These are phyloP conservation scores for Boehmeria nivea DNA, from an alignment of 306 rosid genomes.

Conservation along the genomic window DNA sequence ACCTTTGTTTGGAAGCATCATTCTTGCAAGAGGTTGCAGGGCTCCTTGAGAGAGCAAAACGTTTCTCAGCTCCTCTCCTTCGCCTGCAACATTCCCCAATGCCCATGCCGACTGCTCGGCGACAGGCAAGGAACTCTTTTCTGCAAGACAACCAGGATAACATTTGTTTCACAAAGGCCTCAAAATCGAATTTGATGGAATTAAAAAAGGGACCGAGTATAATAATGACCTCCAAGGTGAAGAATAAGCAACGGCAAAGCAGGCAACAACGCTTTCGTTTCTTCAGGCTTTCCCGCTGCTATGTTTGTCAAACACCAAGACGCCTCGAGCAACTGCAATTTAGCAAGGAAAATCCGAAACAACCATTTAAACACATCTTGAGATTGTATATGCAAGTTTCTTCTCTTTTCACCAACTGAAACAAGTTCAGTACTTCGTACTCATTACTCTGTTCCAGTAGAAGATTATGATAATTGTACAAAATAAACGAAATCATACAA, in stretches of 20 bases:
- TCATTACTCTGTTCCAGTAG: too few relatives aligned
- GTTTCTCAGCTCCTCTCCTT: constrained; percentile 82
- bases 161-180: too few relatives aligned
- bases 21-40: constrained; percentile 83
- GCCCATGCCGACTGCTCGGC: constrained; percentile 99
- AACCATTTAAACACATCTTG: too few relatives aligned
- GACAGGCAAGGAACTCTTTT: constrained; percentile 78
- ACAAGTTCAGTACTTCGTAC: not conserved
- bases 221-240: constrained; percentile 85
- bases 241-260: constrained; percentile 87
- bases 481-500: not conserved
- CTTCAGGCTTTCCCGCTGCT: constrained; percentile 95
- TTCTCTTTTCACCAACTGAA: not conserved
- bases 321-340: constrained; percentile 88
- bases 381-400: too few relatives aligned
- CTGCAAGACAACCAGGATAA: constrained; percentile 35
- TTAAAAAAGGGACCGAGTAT: constrained; percentile 17
- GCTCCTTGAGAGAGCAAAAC: constrained; percentile 83
- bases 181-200: not conserved
- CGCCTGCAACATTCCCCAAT: constrained; percentile 94
- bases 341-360: constrained; percentile 29
- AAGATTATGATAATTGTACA: too few relatives aligned
- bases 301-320: constrained; percentile 98
- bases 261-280: constrained; percentile 85
- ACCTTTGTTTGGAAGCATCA: constrained; percentile 80